Conservation (phyloP, 2,329 filamentous ascomycete species). For the Aspergillus transmontanensis region DNA sequence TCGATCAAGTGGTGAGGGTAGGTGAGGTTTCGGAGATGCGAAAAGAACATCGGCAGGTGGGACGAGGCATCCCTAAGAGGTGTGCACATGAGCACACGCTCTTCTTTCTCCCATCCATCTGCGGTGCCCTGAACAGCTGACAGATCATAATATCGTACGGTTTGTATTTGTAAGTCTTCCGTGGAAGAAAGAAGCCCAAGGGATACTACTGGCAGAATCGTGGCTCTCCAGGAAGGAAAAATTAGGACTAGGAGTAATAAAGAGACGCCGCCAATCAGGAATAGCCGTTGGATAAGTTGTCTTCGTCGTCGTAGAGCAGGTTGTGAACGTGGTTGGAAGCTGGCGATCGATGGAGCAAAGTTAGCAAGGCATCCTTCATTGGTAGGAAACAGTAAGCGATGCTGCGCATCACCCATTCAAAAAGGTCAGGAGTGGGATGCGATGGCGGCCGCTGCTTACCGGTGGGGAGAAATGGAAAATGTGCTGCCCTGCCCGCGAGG, state of each 20-base stretch:
- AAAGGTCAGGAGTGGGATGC: not conserved
- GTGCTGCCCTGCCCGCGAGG: constrained; percentile 68
- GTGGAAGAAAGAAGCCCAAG: constrained; percentile 69
- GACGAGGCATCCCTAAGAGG: constrained; percentile 89
- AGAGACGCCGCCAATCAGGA: constrained; percentile 57
- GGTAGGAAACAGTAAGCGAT: not conserved
- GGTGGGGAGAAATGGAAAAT: constrained; percentile 87
- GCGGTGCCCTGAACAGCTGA: constrained; percentile 88
- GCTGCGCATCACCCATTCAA: not conserved
- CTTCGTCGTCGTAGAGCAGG: constrained; percentile 72
- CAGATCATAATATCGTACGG: constrained; percentile 95
- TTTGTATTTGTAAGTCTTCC: constrained; percentile 81
- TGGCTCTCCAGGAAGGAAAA: constrained; percentile 72
- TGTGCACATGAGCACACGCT: constrained; percentile 92
- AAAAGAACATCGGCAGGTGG: constrained; percentile 97
- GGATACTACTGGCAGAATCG: constrained; percentile 64
- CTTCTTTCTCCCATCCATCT: constrained; percentile 92
- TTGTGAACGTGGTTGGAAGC: constrained; percentile 82
- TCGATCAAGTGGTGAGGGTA: constrained; percentile 97
- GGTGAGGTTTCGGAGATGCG: constrained; percentile 93
- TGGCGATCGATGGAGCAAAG: constrained; percentile 37
- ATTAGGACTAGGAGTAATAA: constrained; percentile 68
- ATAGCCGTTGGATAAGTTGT: constrained; percentile 71
- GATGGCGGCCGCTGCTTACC: constrained; percentile 57
- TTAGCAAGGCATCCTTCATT: not conserved